Conservation (phyloP, 768 basidiomycete species). For the Butyriboletus loyo region DNA sequence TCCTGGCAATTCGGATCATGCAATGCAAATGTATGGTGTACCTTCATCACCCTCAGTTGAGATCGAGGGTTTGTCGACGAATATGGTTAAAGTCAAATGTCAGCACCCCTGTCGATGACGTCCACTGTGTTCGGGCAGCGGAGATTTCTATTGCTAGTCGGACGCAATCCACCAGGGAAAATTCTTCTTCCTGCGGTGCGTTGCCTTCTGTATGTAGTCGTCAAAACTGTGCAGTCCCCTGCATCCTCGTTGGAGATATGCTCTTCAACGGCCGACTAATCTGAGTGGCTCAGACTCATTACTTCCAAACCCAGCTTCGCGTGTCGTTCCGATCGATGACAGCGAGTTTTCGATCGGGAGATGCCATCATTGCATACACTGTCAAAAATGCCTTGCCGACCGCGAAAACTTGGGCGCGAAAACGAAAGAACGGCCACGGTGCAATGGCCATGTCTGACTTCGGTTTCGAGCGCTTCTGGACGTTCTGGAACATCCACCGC, state of each 20-base stretch:
- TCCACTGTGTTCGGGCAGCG: not conserved
- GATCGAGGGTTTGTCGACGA: conserved; percentile 5
- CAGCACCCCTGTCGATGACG: conserved; percentile 9
- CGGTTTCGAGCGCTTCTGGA: conserved; percentile 10
- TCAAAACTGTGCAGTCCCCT: no score
- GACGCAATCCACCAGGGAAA: not conserved
- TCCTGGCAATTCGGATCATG: conserved; percentile 8
- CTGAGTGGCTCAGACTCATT: not conserved
- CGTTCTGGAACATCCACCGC: conserved; percentile 15
- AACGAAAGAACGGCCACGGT: not conserved
- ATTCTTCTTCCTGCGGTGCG: not conserved
- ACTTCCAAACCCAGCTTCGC: conserved; percentile 18
- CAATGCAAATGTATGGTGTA: conserved; percentile 1
- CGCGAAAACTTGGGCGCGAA: not conserved
- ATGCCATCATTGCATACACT: conserved; percentile 12
- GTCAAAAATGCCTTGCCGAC: not conserved
- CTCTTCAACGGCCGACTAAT: not conserved
- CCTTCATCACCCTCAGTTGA: conserved; percentile 6
- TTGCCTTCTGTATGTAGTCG: no score
- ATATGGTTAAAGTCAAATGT: conserved; percentile 5
- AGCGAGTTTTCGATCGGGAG: conserved; percentile 20
- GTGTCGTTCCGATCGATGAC: conserved; percentile 14
- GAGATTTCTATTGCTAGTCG: not conserved
- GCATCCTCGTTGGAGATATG: not conserved
- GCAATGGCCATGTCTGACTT: not conserved